Base-by-base conservation (phyloP, 495 filamentous ascomycete species). In the Neurospora sp. region DNA sequence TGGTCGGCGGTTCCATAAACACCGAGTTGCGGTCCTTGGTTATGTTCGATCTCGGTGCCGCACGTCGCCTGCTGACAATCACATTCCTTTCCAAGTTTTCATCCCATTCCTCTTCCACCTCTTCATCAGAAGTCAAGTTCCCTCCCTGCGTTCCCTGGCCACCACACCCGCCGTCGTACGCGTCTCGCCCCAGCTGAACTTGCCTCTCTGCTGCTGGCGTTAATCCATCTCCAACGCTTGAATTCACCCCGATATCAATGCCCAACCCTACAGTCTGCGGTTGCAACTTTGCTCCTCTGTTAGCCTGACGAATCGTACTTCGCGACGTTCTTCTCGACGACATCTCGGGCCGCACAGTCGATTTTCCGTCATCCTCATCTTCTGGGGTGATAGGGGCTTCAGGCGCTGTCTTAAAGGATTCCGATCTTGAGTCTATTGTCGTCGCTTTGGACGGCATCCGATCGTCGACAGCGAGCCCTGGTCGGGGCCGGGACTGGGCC, bases 351-450 rank as follows among this genome's bases (percentile, higher is more conserved):
- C 85, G 84, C 40, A 88, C 82, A 4, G 87, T 88, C 37, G 81
- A 81, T 69, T 71, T 78, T 28, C 78, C 82, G 48, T 81, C 82
- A 54, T 85, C 83, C 42, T 91, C 90, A 40, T 87, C 89, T 71
- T 92, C 90, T 0, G 90, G 89, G 4, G 87, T 88, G 31, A 86
- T 83, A 11, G 84, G 87, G 42, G 84, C 80, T 78, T 94, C 92
- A 31, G 82, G 85, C 15, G 92, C 92, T 0, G 92, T 94, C 73
- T 84, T 89, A 76, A 93, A 94, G 4, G 92, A 94, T 38, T 93
- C 90, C 28, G 89, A 85, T 21, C 89, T 88, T 59, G 90, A 88
- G 9, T 86, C 85, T 17, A 84, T 84, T 15, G 54, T 66, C 43
- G 83, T 83, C 28, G 86, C 78, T 71, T 82, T 84, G 24, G 83